Conservation (phyloP, 2,329 filamentous ascomycete genomes). For the Cercospora zeae-maydis region DNA sequence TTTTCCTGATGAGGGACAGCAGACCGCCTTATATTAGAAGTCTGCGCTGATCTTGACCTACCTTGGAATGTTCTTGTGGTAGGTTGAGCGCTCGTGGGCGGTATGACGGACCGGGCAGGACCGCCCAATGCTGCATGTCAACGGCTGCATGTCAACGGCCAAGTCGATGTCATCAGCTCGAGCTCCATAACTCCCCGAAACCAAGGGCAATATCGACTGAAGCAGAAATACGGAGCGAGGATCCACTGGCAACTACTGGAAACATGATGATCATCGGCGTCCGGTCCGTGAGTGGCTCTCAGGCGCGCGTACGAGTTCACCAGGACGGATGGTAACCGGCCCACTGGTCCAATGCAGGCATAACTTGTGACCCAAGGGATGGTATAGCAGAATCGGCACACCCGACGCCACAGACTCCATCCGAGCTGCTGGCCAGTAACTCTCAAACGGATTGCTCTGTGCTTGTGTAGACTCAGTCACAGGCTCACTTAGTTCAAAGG, state of each 20-base stretch:
- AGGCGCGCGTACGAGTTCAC: background rate
- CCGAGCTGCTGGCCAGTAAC: background rate
- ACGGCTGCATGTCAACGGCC: background rate
- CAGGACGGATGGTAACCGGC: background rate
- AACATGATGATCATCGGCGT: background rate
- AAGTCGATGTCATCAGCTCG: background rate
- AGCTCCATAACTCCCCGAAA: background rate
- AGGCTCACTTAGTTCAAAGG: background rate
- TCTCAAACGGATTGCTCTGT: background rate
- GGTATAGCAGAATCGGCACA: background rate
- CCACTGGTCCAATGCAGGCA: background rate
- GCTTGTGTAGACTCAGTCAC: background rate
- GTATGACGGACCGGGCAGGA: background rate
- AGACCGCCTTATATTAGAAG: background rate
- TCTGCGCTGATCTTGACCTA: background rate
- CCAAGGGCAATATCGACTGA: background rate
- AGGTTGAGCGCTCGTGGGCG: background rate
- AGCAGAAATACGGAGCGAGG: background rate
- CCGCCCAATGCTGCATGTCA: background rate
- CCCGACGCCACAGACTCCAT: background rate
- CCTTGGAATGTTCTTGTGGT: background rate
- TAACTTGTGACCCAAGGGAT: background rate
- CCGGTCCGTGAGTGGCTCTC: background rate
- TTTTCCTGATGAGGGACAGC: background rate
- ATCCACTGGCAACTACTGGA: background rate